Evolutionary conservation across 2,329 filamentous ascomycete species (phyloP), one percentile per base, ranked within the genome.

Genomic region (Penicillium thymicola): DNA sequence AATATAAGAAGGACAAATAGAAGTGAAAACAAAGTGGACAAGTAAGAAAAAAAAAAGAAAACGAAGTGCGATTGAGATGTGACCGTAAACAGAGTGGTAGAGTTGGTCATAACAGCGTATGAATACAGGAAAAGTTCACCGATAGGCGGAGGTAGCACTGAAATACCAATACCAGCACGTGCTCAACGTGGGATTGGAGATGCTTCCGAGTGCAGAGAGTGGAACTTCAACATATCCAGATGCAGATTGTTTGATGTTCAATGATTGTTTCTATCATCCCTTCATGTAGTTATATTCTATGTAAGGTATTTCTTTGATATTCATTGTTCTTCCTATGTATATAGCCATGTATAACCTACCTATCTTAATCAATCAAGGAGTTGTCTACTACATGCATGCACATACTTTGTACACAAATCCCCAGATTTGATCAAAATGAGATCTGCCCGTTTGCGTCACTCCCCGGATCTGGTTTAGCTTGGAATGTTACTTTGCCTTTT

Each of bases 391-490:
- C 38, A 37, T 9, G n/a, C 36, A 38, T 18, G 36, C 9, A 11
- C 42, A 28, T 23, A 23, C 23, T 16, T 34, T 34, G 32, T 34
- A 34, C 32, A 52, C 7, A 30, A 13, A 43, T 18, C 44, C 51
- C 45, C 52, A 41, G 52, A 43, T 50, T 40, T 41, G 21, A 40
- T 18, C n/a, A 21, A 25, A 16, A 28, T 28, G 11, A 38, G 32
- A 46, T 46, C 38, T n/a, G 28, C 25, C 54, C 60, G 63, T 66
- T 66, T 66, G 64, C 64, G 63, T 66, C 64, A 66, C 56, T 32
- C 42, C 58, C 64, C 64, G 64, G 63, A 66, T 63, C 50, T 52
- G 60, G 64, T 60, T 61, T 66, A 64, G 64, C 57, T 37, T 59
- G 59, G 59, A 66, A 66, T 66, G 59, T 57, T 59, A 49, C 57